Percentiles rank a stretch among this genome's conserved stretches.
phyloP scores from a whole-genome alignment of 1,284 basidiomycete species.

The Ustilago sp. region DNA sequence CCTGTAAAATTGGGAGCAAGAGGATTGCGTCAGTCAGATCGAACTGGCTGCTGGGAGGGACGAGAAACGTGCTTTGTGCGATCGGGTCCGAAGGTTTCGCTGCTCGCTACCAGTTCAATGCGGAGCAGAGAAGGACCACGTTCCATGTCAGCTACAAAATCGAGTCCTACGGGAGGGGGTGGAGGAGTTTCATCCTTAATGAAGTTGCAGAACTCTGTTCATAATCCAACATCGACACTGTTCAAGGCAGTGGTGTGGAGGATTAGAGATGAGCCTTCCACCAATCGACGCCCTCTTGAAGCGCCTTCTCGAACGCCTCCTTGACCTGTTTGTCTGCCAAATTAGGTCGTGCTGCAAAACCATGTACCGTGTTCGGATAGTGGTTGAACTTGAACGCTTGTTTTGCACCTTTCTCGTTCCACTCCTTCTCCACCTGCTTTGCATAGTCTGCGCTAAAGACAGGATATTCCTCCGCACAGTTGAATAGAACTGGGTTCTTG shows the following conservation, averaged over 20 bases:
- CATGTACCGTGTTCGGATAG: constrained; percentile 75
- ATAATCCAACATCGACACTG: not conserved
- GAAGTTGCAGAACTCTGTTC: not conserved
- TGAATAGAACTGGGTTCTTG: constrained; percentile 74
- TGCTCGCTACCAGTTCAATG: no score
- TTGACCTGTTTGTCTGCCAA: constrained; percentile 72
- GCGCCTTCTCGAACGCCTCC: constrained; percentile 73
- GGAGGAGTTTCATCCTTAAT: not conserved
- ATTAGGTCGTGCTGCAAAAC: constrained; percentile 75
- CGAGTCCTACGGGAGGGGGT: not conserved
- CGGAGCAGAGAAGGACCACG: no score
- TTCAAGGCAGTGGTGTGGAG: not conserved
- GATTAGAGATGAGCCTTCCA: constrained; percentile 39
- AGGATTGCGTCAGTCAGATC: no score
- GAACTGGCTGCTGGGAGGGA: no score
- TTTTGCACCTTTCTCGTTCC: constrained; percentile 71
- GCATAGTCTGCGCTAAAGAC: constrained; percentile 71
- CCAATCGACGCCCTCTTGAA: constrained; percentile 18
- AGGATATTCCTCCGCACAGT: constrained; percentile 75
- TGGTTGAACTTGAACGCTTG: constrained; percentile 74
- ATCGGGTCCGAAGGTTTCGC: no score
- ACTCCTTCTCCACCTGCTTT: constrained; percentile 71
- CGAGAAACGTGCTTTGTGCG: no score
- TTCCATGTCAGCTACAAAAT: not conserved
- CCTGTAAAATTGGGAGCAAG: no score